Evolutionary conservation across 768 basidiomycete genomes (phyloP).

Genomic region (Russula sp.): DNA sequence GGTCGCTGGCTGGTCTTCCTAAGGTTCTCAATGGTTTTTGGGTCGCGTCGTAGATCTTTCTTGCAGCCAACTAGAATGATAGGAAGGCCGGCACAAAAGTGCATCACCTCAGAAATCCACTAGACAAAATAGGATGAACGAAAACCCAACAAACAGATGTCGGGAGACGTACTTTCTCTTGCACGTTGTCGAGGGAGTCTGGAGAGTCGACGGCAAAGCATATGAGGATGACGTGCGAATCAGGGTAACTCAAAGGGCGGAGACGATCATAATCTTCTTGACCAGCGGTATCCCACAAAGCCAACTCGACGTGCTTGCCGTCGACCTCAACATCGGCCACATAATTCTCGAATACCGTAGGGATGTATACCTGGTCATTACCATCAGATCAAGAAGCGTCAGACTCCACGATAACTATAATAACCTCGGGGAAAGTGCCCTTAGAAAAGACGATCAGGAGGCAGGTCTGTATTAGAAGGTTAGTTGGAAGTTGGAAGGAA

Average conservation of each 20-base stretch:
- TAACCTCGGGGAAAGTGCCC: constrained; percentile 92
- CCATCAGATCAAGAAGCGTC: not conserved
- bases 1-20: constrained; percentile 92
- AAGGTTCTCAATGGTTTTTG: constrained; percentile 88
- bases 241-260: constrained; percentile 94
- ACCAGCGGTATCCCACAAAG: constrained; percentile 99
- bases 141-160: not conserved
- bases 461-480: constrained; percentile 16
- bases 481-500: not conserved
- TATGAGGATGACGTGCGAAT: constrained; percentile 99
- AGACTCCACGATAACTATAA: not conserved
- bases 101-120: constrained; percentile 99
- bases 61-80: constrained; percentile 98
- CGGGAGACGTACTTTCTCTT: constrained; percentile 80
- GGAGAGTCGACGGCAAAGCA: constrained; percentile 98
- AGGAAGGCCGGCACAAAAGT: constrained; percentile 91
- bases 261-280: constrained; percentile 99
- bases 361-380: constrained; percentile 81
- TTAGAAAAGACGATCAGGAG: constrained; percentile 94
- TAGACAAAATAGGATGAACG: constrained; percentile 28
- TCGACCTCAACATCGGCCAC: constrained; percentile 99
- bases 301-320: constrained; percentile 96
- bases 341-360: constrained; percentile 99
- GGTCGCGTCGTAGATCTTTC: constrained; percentile 95
- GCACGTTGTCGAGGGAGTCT: constrained; percentile 98